A percentile compares a stretch with the other conserved stretches of the same genome.
phyloP scores from a whole-genome alignment of 2,329 filamentous ascomycete genomes.

The Hortaea werneckii region DNA sequence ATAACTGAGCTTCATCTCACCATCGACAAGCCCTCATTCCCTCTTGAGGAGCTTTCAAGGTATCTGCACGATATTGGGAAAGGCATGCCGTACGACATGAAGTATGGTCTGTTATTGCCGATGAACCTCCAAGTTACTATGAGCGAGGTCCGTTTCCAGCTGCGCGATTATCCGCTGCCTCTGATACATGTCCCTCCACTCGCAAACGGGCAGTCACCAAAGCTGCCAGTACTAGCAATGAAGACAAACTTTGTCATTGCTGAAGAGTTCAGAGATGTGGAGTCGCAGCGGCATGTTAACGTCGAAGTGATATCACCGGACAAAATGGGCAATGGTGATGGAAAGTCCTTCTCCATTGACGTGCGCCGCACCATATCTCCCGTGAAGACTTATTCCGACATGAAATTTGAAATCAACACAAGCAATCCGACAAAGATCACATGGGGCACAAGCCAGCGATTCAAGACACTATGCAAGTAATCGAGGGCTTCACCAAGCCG shows the following conservation, averaged over 20 bases:
- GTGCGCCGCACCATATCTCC: conserved; percentile 86
- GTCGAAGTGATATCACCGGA: conserved; percentile 75
- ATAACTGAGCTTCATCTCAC: conserved; percentile 77
- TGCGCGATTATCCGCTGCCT: conserved; percentile 90
- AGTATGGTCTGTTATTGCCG: conserved; percentile 80
- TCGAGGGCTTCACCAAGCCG: conserved; percentile 94
- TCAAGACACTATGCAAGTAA: conserved; percentile 99
- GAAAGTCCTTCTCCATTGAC: conserved; percentile 67
- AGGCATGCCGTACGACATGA: conserved; percentile 84
- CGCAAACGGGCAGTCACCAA: conserved; percentile 66
- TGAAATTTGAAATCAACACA: conserved; percentile 86
- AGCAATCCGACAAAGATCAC: conserved; percentile 85
- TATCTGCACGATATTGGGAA: conserved; percentile 90
- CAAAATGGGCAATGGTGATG: conserved; percentile 44
- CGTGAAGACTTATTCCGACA: conserved; percentile 93
- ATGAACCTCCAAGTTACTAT: conserved; percentile 84
- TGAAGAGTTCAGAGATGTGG: conserved; percentile 74
- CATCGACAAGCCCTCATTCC: conserved; percentile 89
- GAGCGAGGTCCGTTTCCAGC: conserved; percentile 74
- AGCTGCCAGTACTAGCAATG: conserved; percentile 71
- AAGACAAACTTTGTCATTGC: conserved; percentile 90
- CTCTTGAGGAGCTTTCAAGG: conserved; percentile 65
- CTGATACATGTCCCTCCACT: conserved; percentile 81
- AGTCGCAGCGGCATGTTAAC: conserved; percentile 69
- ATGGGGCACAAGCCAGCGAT: conserved; percentile 94